These are phyloP conservation scores for Fusarium staphyleae DNA, from an alignment of 2,329 filamentous ascomycete genomes.

Conservation along the genomic window DNA sequence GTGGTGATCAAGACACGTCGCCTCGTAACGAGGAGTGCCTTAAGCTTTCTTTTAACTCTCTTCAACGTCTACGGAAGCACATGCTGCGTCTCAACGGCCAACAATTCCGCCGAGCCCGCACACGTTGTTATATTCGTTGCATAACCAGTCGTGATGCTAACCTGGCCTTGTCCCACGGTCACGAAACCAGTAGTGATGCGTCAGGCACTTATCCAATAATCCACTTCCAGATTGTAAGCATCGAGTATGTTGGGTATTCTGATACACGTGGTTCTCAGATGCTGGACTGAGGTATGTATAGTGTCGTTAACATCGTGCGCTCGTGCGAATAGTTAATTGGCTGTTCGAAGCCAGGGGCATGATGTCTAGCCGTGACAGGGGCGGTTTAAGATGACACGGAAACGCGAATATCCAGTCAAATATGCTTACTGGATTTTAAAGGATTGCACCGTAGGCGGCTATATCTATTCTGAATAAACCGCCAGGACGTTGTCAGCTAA, in stretches of 20 bases:
- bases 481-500: too few relatives aligned
- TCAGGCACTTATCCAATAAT: constrained; percentile 8
- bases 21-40: constrained; percentile 1
- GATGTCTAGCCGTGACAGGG: too few relatives aligned
- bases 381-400: too few relatives aligned
- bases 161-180: constrained; percentile 7
- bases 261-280: constrained; percentile 17
- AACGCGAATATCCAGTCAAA: too few relatives aligned
- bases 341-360: too few relatives aligned
- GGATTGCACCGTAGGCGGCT: too few relatives aligned
- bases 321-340: background rate
- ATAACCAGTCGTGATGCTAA: constrained; percentile 14
- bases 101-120: constrained; percentile 8
- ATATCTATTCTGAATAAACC: too few relatives aligned
- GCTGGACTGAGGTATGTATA: background rate
- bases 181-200: constrained; percentile 25
- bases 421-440: too few relatives aligned
- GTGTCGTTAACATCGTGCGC: constrained; percentile 16
- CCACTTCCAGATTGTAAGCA: constrained; percentile 21
- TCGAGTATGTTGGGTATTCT: constrained; percentile 20
- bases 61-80: background rate
- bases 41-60: constrained; percentile 7
- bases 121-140: constrained; percentile 23
- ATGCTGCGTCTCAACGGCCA: constrained; percentile 2
- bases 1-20: background rate